These are phyloP conservation scores for Aspergillaceae sp. DNA, from an alignment of 2,329 filamentous ascomycete genomes.

Conservation along the genomic window DNA sequence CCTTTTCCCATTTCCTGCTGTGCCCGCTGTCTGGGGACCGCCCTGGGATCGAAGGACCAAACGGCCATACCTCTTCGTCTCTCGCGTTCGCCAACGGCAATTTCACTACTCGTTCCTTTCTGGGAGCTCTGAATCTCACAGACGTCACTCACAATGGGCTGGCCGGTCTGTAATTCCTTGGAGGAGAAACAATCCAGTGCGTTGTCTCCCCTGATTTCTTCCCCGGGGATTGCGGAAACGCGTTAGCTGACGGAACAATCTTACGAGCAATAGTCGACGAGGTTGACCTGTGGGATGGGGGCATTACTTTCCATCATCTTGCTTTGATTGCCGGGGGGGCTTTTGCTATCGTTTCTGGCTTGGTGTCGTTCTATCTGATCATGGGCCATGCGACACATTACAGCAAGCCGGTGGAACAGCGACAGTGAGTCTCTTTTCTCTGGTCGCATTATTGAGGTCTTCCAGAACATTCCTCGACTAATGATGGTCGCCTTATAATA, in stretches of 20 bases:
- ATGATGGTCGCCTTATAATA: slow-evolving; percentile 22
- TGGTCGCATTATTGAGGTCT: neutral
- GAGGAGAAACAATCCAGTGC: slow-evolving; percentile 39
- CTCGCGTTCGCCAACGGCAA: neutral
- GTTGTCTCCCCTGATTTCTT: slow-evolving; percentile 2
- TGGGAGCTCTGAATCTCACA: neutral
- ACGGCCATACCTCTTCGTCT: neutral
- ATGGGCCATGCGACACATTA: slow-evolving; percentile 53
- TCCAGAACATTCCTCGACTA: slow-evolving; percentile 1
- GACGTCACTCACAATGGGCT: slow-evolving; percentile 27
- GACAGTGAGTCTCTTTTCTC: slow-evolving; percentile 39
- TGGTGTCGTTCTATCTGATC: slow-evolving; percentile 47
- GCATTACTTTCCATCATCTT: slow-evolving; percentile 49
- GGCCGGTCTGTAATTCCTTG: slow-evolving; percentile 45
- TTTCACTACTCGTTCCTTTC: neutral
- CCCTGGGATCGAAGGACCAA: too few relatives aligned
- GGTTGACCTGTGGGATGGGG: slow-evolving; percentile 42
- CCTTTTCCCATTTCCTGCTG: too few relatives aligned
- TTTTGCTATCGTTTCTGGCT: slow-evolving; percentile 45
- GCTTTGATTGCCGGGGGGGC: slow-evolving; percentile 46
- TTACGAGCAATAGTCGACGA: slow-evolving; percentile 35
- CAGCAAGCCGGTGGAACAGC: slow-evolving; percentile 51
- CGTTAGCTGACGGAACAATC: slow-evolving; percentile 1
- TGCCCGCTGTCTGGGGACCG: too few relatives aligned
- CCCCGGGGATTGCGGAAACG: neutral